Evolutionary conservation across 2,329 filamentous ascomycete species (phyloP), one percentile per base, ranked within the genome.

Genomic region (Neurospora crassa): DNA sequence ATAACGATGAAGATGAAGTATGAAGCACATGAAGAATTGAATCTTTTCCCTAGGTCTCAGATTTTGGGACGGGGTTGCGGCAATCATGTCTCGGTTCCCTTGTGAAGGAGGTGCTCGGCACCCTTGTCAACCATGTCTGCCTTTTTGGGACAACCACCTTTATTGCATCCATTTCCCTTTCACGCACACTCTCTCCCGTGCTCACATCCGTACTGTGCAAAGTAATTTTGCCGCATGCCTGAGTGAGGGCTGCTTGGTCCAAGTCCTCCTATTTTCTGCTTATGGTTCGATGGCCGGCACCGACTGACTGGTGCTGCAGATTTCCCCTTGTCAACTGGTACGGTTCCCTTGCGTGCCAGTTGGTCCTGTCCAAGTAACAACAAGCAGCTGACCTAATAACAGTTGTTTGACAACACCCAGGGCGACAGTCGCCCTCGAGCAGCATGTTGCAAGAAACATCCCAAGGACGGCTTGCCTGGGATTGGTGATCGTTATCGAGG

Each of bases 1-100:
- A 92, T 78, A 87, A 92, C 73, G 86, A 87, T 76, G 89, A 89
- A 75, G 87, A 88, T 76, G 82, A 85, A 72, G 78, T 76, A 77
- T 81, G 78, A 80, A 71, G 77, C 69, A 70, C 70, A 74, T 75
- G 73, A 77, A 76, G 72, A 76, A 74, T 76, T 70, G 67, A 63
- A 73, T 73, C 68, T 73, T 69, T 63, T 71, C 70, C 42, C 71
- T 73, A 68, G 68, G 71, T 73, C 72, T 74, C 45, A 67, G 68
- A 69, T 70, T 37, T 47, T 67, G 69, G 71, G 68, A 68, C 41
- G 40, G 71, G 74, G 74, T 75, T 74, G 73, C 73, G 75, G 72
- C 74, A 75, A 67, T 68, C 70, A 70, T 72, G 73, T 77, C 75
- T 77, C 75, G 76, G 76, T 69, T 68, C 76, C 77, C 76, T 78